Evolutionary conservation across 257 asterid genomes (phyloP).

Genomic region (Schizonepeta tenuifolia): DNA sequence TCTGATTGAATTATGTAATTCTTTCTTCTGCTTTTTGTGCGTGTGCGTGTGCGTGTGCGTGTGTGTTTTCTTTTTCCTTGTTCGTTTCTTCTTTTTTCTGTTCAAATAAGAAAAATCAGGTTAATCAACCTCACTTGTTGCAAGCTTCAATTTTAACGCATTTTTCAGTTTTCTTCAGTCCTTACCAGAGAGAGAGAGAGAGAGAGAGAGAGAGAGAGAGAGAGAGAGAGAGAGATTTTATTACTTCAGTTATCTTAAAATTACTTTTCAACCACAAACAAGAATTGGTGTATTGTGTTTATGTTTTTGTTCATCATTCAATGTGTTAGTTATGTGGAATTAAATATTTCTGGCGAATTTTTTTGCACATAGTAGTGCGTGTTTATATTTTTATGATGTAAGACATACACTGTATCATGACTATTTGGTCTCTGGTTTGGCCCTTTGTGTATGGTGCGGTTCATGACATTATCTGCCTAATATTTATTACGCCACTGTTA

Average conservation of each 20-base stretch:
- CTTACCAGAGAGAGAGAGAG: not conserved
- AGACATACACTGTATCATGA: slow-evolving; percentile 1
- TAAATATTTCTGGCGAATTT: not conserved
- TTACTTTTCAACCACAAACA: not conserved
- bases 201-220: not conserved
- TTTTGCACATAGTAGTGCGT: not conserved
- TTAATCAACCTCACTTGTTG: not conserved
- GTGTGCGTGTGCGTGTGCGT: not conserved
- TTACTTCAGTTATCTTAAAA: not conserved
- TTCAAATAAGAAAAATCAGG: not conserved
- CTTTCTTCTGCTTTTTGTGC: too few species aligned
- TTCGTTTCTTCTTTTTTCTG: not conserved
- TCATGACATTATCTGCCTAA: slow-evolving; percentile 24
- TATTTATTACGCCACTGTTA: not conserved
- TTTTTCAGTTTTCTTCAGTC: not conserved
- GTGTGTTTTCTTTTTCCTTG: not conserved
- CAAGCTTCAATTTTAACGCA: not conserved
- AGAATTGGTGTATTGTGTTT: not conserved
- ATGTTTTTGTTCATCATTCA: slow-evolving; percentile 7
- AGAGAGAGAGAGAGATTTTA: not conserved
- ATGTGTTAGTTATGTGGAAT: slow-evolving; percentile 9
- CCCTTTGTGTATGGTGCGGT: not conserved
- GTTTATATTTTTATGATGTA: slow-evolving; percentile 1
- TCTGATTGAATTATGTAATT: not conserved
- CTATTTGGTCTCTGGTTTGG: not conserved